phyloP scores from a whole-genome alignment of 192 early-diverging fungal species.

The Coemansia sp. region DNA sequence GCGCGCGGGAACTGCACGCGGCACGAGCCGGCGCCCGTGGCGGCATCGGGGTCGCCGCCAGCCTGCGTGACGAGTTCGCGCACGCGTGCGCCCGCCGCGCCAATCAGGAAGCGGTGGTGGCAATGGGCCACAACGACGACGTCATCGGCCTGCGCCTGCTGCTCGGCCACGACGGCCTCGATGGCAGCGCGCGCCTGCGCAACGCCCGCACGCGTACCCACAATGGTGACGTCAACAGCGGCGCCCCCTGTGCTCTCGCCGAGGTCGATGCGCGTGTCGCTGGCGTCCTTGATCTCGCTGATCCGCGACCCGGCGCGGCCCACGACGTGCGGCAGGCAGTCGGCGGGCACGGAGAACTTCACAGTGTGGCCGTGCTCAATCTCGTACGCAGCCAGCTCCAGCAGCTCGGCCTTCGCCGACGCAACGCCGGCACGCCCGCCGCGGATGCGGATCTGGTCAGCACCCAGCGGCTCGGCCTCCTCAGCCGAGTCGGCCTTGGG shows the following conservation, averaged over 20 bases:
- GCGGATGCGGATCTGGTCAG: conserved; percentile 76
- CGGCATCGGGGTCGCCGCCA: conserved; percentile 59
- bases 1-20: conserved; percentile 65
- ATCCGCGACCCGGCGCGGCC: conserved; percentile 72
- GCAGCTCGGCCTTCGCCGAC: conserved; percentile 75
- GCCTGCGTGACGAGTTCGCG: conserved; percentile 62
- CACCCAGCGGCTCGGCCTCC: conserved; percentile 49
- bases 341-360: conserved; percentile 65
- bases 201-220: conserved; percentile 60
- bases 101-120: conserved; percentile 69
- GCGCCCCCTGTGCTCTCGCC: conserved; percentile 12
- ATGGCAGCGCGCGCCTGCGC: conserved; percentile 59
- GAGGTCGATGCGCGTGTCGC: conserved; percentile 77
- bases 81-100: conserved; percentile 61
- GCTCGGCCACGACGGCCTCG: conserved; percentile 61
- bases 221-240: conserved; percentile 45
- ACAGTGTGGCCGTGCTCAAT: conserved; percentile 67
- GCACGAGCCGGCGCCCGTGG: conserved; percentile 49
- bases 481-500: conserved; percentile 52
- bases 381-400: conserved; percentile 84
- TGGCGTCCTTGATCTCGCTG: conserved; percentile 71
- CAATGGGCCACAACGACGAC: conserved; percentile 52
- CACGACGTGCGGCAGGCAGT: conserved; percentile 72
- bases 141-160: conserved; percentile 57
- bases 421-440: conserved; percentile 83